Conservation (phyloP, 306 rosid species). For the Vigna trinervia region DNA sequence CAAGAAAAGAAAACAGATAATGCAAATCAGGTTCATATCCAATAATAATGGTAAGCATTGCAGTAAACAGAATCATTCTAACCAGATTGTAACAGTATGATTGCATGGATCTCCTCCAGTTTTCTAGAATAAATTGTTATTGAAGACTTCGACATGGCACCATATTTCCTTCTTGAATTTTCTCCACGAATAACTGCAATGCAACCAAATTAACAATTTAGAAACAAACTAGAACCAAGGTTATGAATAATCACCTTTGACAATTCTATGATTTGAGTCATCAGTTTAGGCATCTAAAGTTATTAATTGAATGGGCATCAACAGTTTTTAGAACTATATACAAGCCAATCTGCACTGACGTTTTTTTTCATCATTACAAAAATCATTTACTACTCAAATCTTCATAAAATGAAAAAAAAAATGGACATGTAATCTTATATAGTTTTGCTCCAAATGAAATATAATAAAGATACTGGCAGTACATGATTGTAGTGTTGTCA, state of each 20-base stretch:
- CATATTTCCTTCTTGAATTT: slow-evolving; percentile 58
- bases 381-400: slow-evolving; percentile 29
- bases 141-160: slow-evolving; percentile 43
- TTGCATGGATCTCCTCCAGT: slow-evolving; percentile 61
- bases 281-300: slow-evolving; percentile 16
- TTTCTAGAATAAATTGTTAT: slow-evolving; percentile 55
- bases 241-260: slow-evolving; percentile 9
- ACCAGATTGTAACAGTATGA: slow-evolving; percentile 76
- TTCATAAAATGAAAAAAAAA: slow-evolving; percentile 27
- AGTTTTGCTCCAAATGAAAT: slow-evolving; percentile 40
- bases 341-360: slow-evolving; percentile 9
- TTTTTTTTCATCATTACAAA: slow-evolving; percentile 19
- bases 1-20: slow-evolving; percentile 40
- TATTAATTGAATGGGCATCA: slow-evolving; percentile 9
- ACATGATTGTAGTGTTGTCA: slow-evolving; percentile 68
- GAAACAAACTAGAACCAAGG: slow-evolving; percentile 29
- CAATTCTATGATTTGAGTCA: slow-evolving; percentile 29
- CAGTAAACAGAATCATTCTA: slow-evolving; percentile 38
- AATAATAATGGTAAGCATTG: not conserved
- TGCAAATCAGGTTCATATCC: slow-evolving; percentile 44
- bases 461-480: slow-evolving; percentile 44
- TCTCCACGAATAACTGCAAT: slow-evolving; percentile 80
- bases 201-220: slow-evolving; percentile 21
- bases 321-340: slow-evolving; percentile 32
- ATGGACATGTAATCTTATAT: slow-evolving; percentile 20